Evolutionary conservation across 2,329 filamentous ascomycete genomes (phyloP), one percentile per base, ranked within the genome.

Genomic region (Talaromyces sp.): DNA sequence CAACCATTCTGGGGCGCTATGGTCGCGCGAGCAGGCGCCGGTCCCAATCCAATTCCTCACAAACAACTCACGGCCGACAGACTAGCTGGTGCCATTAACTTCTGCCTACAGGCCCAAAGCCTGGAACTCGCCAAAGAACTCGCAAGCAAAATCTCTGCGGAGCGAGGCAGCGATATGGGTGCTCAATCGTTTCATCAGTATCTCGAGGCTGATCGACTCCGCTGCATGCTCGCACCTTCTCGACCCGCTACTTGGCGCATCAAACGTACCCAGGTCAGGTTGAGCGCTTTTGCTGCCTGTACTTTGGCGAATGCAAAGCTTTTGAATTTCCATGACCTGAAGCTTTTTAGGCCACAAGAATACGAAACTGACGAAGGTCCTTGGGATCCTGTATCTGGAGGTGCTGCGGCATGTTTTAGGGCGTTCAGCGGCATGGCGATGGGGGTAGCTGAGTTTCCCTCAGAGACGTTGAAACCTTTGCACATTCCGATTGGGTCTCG

Each of bases 1-100:
- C 91, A 93, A 75, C 89, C 89, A 0, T 94, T 93, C 72, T 93
- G 91, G 91, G 91, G 91, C 10, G 83, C 87, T 10, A 93, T 93
- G 84, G 86, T 93, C 40, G 84, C 88, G 0, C 84, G 82, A 66
- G 89, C 90, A 10, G 89, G 90, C 13, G 91, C 91, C 6, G 91
- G 91, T 0, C 90, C 91, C 0, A 77, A 82, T 0, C 90, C 91
- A 0, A 86, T 92, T 54, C 88, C 88, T 0, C 86, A 89, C 73
- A 89, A 89, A 69, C 81, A 87, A 31, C 77, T 93, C 38, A 92
- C 86, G 0, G 82, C 84, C 0, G 86, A 89, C 27, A 88, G 85
- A 11, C 80, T 94, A 7, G 88, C 88, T 0, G 83, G 84, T 36
- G 87, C 89, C 0, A 89, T 93, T 61, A 75, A 74, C 7, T 81